These are phyloP conservation scores for Centrapalus pauciflorus DNA, from an alignment of 129 eudicot species.

Conservation along the genomic window DNA sequence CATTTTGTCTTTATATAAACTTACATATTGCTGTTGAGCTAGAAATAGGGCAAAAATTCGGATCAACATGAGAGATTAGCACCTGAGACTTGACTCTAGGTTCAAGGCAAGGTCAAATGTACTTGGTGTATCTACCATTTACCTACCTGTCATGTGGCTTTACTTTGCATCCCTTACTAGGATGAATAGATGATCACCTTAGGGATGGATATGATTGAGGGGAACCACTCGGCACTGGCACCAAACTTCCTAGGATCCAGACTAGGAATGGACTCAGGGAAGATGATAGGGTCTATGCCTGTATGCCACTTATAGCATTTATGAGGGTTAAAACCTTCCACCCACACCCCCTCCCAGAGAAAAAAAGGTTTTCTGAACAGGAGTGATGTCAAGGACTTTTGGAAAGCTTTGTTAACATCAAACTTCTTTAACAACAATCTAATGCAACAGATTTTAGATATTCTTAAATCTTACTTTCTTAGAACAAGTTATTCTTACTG, in stretches of 20 bases:
- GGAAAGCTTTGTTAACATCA: neutral
- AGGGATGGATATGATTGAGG: neutral
- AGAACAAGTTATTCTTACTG: neutral
- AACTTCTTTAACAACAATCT: neutral
- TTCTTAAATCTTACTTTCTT: neutral
- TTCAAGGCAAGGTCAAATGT: slow-evolving; percentile 10
- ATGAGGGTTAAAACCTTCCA: neutral
- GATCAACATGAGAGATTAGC: slow-evolving; percentile 35
- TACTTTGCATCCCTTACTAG: neutral
- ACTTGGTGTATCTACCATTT: neutral
- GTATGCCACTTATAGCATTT: neutral
- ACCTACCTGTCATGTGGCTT: neutral
- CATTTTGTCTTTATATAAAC: neutral
- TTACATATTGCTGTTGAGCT: slow-evolving; percentile 45
- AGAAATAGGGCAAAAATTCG: slow-evolving; percentile 39
- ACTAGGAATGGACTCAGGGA: too few relatives aligned
- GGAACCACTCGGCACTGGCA: too few relatives aligned
- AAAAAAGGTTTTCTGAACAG: neutral
- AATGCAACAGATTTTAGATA: neutral
- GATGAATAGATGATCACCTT: neutral
- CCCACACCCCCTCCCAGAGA: neutral
- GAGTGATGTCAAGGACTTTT: slow-evolving; percentile 1
- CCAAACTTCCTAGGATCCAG: too few relatives aligned
- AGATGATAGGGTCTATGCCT: too few relatives aligned
- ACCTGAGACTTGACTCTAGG: neutral